Percentiles rank a stretch among this genome's conserved stretches.
Conservation (phyloP, 2,329 filamentous ascomycete species). For the Colletotrichum gloeosporioides region DNA sequence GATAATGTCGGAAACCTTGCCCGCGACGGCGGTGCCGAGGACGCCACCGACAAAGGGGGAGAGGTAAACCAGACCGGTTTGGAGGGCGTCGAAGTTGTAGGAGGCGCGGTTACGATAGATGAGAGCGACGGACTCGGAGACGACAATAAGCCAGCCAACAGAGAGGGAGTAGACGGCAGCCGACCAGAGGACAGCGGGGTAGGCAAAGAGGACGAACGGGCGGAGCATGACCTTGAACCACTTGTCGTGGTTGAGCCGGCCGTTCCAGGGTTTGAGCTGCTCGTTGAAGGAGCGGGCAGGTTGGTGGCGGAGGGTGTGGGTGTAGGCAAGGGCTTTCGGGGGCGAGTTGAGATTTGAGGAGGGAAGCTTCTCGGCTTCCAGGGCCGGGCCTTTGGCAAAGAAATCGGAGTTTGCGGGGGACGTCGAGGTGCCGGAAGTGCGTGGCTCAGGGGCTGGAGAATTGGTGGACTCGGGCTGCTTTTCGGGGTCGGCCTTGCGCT, state of each 20-base stretch:
- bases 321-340: conserved; percentile 60
- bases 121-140: conserved; percentile 84
- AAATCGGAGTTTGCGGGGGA: conserved; percentile 25
- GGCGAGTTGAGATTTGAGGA: conserved; percentile 34
- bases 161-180: conserved; percentile 84
- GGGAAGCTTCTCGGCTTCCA: conserved; percentile 47
- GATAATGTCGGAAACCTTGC: conserved; percentile 84
- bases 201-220: conserved; percentile 85
- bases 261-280: conserved; percentile 78
- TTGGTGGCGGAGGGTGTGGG: conserved; percentile 68
- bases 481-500: neutral
- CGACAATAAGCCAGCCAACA: conserved; percentile 93
- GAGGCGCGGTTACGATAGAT: conserved; percentile 73
- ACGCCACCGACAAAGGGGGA: conserved; percentile 89
- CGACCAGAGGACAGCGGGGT: conserved; percentile 91
- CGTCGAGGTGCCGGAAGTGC: conserved; percentile 11
- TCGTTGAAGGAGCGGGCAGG: conserved; percentile 75
- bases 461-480: neutral
- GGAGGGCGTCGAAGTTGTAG: conserved; percentile 83
- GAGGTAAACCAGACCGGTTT: conserved; percentile 86
- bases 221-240: conserved; percentile 81
- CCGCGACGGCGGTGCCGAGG: conserved; percentile 89
- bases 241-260: conserved; percentile 76
- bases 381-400: conserved; percentile 33
- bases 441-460: neutral